Evolutionary conservation across 148 eudicot genomes (phyloP), one percentile per base, ranked within the genome.

Genomic region (Limonium bicolor): DNA sequence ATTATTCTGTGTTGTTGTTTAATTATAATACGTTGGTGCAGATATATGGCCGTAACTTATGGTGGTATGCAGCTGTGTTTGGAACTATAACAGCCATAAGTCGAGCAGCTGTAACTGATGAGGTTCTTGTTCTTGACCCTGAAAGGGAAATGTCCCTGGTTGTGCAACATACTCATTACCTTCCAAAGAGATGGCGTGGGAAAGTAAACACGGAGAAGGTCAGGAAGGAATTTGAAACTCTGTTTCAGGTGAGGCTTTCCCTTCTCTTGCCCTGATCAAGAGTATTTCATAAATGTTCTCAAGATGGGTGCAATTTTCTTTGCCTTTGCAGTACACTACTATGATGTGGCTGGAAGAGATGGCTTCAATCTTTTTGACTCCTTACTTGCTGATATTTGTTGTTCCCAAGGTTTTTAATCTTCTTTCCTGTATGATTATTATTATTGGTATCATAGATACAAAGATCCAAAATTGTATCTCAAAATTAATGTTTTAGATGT

Each of bases 11-110:
- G n/a, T n/a, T n/a, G n/a, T n/a, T n/a, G n/a, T n/a, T n/a, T n/a
- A 13, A 19, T 53, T 36, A 41, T 15, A 26, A 20, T 51, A n/a
- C 12, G 43, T 31, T 20, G 1, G 50, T 65, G 61, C 81, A 88
- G 96, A 80, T 88, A 48, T 88, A 73, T 66, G 96, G 96, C 19
- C 94, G 86, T 36, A 88, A 88, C 41, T 63, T 88, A 62, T 71
- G 83, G 33, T 88, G 96, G 96, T 83, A 88, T 62, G 96, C 92
- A 59, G 96, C 96, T 56, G 86, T 88, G 41, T 83, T 88, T 55
- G 94, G 96, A 53, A 47, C 96, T 48, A 81, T 86, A 61, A 81
- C 96, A 41, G 93, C 93, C 23, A 68, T 86, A 24, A 81, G 93
- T 65, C 69, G 96, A 25, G 93, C 93, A 50, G 86, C 83, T 34